Evolutionary conservation across 257 asterid genomes (phyloP), one percentile per base, ranked within the genome.

Genomic region (Gentiana macrophylla): DNA sequence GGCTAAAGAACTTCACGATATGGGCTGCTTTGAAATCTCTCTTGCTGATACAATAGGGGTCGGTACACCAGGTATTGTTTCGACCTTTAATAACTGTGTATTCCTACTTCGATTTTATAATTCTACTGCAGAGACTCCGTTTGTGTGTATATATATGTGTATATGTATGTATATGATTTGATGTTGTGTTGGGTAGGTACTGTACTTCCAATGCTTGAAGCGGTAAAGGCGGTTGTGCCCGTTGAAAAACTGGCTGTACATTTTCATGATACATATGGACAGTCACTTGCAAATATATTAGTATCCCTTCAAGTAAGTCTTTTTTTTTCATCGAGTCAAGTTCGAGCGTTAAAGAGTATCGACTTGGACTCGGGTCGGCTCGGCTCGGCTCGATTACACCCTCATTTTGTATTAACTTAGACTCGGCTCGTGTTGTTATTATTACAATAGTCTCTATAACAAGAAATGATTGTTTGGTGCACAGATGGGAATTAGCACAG

Each of bases 1-100:
- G 62, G 94, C 96, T 12, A 84, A 79, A 78, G 94, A 86, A 67
- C 98, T 90, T 70, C 90, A 86, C 53, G 81, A 90, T 60, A 86
- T 84, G 96, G 98, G 96, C 53, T 90, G 98, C 72, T 86, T 80
- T 48, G 95, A 90, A 74, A 86, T 90, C 63, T 90, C 96, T 37
- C 94, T 90, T 52, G 98, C 86, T 37, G 96, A 90, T 74, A 86
- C 98, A 52, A 73, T 78, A n/a, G 96, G 96, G 66, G 82, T 82
- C 55, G 98, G 86, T 49, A 90, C 95, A 65, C 95, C 96, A 36
- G 93, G 97, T 86, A 79, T 52, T 13, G 41, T 56, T 55, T 35
- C 33, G 2, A 41, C 55, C 11, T 41, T 10, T 2, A 3, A 5
- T 10, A 41, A 41, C 9, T 41, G 9, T 41, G 4, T 5, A 7